phyloP scores from a whole-genome alignment of 495 filamentous ascomycete genomes.

The Hypoxylon lienhwacheense region DNA sequence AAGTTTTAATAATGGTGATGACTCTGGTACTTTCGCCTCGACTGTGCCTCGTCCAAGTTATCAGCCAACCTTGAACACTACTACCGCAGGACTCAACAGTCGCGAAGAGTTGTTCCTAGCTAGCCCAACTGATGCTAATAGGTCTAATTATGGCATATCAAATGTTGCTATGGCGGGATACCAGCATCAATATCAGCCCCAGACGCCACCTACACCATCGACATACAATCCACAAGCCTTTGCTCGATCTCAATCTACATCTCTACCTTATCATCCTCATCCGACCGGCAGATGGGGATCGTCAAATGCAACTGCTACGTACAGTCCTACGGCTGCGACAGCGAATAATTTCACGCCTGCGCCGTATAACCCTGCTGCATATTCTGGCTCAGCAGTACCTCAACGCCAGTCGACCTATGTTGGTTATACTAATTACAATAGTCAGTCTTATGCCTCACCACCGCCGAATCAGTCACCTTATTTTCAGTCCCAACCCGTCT shows the following conservation, averaged over 20 bases:
- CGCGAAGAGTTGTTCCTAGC: conserved; percentile 56
- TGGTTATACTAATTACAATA: conserved; percentile 46
- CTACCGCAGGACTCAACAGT: conserved; percentile 35
- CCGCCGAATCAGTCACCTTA: conserved; percentile 42
- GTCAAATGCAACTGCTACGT: conserved; percentile 27
- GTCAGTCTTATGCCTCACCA: conserved; percentile 44
- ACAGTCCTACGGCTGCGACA: conserved; percentile 31
- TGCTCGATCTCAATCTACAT: conserved; percentile 61
- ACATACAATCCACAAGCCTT: conserved; percentile 87
- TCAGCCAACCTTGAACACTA: conserved; percentile 36
- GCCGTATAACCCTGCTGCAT: conserved; percentile 56
- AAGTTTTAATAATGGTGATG: conserved; percentile 82
- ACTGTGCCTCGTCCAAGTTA: conserved; percentile 38
- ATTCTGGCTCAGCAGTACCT: conserved; percentile 45
- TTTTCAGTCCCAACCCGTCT: conserved; percentile 38
- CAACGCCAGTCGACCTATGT: conserved; percentile 50
- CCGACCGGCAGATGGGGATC: conserved; percentile 40
- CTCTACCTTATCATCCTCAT: conserved; percentile 49
- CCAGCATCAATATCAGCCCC: conserved; percentile 62
- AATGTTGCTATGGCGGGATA: conserved; percentile 57
- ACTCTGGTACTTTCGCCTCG: conserved; percentile 58
- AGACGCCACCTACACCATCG: conserved; percentile 55
- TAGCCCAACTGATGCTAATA: conserved; percentile 44
- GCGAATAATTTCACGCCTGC: conserved; percentile 39
- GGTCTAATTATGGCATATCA: conserved; percentile 52